Conservation (phyloP, 2,329 filamentous ascomycete genomes). For the Chlorencoelia australis region DNA sequence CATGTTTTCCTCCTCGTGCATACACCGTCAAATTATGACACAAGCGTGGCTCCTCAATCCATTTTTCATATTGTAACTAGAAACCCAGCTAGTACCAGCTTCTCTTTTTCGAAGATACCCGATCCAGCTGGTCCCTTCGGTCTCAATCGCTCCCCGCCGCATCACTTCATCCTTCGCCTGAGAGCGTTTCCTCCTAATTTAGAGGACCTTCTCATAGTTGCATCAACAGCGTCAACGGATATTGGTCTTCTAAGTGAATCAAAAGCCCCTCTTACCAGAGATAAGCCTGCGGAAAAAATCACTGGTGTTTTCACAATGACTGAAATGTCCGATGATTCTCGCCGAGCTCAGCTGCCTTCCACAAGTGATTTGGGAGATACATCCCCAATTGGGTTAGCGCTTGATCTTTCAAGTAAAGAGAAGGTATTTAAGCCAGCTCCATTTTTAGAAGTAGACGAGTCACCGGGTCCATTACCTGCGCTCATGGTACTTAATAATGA, state of each 20-base stretch:
- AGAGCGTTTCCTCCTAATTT: conserved; percentile 72
- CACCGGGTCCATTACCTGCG: conserved; percentile 69
- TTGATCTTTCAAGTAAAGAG: conserved; percentile 78
- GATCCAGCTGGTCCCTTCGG: conserved; percentile 68
- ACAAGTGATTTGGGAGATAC: conserved; percentile 55
- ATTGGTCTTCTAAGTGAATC: conserved; percentile 71
- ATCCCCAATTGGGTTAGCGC: conserved; percentile 63
- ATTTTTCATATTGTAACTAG: conserved; percentile 73
- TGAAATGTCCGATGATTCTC: conserved; percentile 61
- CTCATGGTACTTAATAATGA: conserved; percentile 83
- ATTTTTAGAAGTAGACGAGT: conserved; percentile 68
- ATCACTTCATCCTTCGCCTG: conserved; percentile 69
- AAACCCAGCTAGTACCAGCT: conserved; percentile 44
- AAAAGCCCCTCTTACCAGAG: conserved; percentile 52
- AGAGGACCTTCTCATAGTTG: conserved; percentile 70
- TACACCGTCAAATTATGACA: conserved; percentile 51
- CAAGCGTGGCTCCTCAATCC: conserved; percentile 45
- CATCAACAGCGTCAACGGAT: conserved; percentile 71
- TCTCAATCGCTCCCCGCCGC: conserved; percentile 53
- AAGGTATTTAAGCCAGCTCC: conserved; percentile 70
- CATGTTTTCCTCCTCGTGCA: conserved; percentile 74
- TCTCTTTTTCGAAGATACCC: conserved; percentile 62
- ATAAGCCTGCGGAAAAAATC: conserved; percentile 48
- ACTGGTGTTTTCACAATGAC: conserved; percentile 65
- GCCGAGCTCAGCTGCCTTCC: conserved; percentile 67